Evolutionary conservation across 2,329 filamentous ascomycete genomes (phyloP).

Genomic region (Exophiala viscosa): DNA sequence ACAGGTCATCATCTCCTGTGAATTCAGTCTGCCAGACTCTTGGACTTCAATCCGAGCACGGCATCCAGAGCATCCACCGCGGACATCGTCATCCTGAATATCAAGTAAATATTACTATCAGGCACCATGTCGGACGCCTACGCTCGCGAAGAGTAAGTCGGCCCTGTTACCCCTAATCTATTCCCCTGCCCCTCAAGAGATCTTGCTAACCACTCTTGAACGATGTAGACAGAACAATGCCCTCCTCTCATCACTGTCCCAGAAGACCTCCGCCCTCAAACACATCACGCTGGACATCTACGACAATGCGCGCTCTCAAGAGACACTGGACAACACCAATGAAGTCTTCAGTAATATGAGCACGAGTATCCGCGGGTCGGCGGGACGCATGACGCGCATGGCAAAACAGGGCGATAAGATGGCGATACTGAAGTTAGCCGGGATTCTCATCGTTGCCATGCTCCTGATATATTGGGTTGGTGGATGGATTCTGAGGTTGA

Average conservation of each 20-base stretch:
- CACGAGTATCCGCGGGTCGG: constrained; percentile 77
- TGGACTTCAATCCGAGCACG: background rate
- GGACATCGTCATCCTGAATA: background rate
- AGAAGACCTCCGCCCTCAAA: constrained; percentile 87
- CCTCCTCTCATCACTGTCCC: constrained; percentile 82
- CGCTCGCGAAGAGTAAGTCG: constrained; percentile 55
- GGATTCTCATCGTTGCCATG: constrained; percentile 70
- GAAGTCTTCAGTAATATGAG: constrained; percentile 90
- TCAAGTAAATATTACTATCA: background rate
- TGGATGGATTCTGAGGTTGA: constrained; percentile 55
- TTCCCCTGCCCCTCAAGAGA: background rate
- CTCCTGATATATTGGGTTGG: constrained; percentile 71
- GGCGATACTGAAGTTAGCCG: constrained; percentile 83
- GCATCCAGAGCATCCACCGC: background rate
- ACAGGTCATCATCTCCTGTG: no score
- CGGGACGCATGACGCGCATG: constrained; percentile 79
- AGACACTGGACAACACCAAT: constrained; percentile 82
- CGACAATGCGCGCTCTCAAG: constrained; percentile 85
- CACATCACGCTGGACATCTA: constrained; percentile 97
- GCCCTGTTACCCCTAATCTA: constrained; percentile 3
- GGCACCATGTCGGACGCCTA: constrained; percentile 54
- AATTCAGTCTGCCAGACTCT: no score
- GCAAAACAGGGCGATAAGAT: constrained; percentile 85
- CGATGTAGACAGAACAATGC: constrained; percentile 79
- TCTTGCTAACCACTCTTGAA: background rate